Conservation (phyloP, 2,329 filamentous ascomycete species). For the Colletotrichum navitas region DNA sequence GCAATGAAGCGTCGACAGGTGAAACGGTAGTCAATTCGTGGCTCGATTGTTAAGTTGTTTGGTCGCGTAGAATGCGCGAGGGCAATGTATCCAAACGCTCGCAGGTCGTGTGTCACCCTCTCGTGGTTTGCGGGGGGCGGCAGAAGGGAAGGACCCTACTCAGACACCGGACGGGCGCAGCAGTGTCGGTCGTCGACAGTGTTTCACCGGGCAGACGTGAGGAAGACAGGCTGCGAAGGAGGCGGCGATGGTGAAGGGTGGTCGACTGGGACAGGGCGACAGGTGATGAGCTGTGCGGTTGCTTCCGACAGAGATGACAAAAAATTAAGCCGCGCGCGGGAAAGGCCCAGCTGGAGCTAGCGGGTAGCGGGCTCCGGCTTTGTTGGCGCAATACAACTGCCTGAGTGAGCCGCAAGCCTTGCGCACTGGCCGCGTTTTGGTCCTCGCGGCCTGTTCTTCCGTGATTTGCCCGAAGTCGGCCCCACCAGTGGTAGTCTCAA, state of each 20-base stretch:
- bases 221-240: conserved; percentile 12
- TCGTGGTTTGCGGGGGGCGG: conserved; percentile 21
- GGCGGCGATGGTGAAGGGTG: conserved; percentile 22
- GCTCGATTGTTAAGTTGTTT: conserved; percentile 17
- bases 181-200: conserved; percentile 13
- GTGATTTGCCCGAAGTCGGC: conserved; percentile 37
- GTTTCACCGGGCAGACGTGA: conserved; percentile 2
- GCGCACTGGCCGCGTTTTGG: conserved; percentile 19
- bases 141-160: conserved; percentile 13
- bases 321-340: conserved; percentile 40
- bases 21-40: conserved; percentile 17
- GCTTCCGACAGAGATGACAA: conserved; percentile 36
- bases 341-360: conserved; percentile 38
- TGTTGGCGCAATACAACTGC: conserved; percentile 40
- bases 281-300: conserved; percentile 25
- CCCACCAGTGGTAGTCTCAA: conserved; percentile 5
- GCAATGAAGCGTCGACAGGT: conserved; percentile 36
- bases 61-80: conserved; percentile 24
- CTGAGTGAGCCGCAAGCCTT: conserved; percentile 34
- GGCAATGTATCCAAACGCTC: conserved; percentile 13
- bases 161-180: background rate
- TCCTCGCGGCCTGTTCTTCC: conserved; percentile 27
- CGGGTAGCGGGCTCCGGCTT: conserved; percentile 38
- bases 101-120: conserved; percentile 21
- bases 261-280: conserved; percentile 27